Conservation (phyloP, 2,329 filamentous ascomycete genomes). For the Fusarium napiforme region DNA sequence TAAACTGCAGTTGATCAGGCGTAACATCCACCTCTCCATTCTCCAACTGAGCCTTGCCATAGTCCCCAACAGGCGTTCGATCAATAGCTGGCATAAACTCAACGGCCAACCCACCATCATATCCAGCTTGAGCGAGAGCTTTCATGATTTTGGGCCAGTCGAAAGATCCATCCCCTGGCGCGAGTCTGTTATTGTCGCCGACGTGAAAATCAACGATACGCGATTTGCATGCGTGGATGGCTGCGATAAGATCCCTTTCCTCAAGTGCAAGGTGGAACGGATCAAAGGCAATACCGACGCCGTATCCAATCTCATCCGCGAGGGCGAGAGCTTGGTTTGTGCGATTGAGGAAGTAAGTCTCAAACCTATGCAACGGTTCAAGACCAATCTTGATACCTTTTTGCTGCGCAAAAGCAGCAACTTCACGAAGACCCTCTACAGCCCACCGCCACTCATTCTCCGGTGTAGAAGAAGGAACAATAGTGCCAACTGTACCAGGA, state of each 20-base stretch:
- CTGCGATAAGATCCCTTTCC: slow-evolving; percentile 25
- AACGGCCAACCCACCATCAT: slow-evolving; percentile 24
- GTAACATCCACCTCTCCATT: slow-evolving; percentile 1
- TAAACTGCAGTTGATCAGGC: slow-evolving; percentile 31
- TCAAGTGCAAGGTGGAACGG: slow-evolving; percentile 33
- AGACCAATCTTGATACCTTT: slow-evolving; percentile 28
- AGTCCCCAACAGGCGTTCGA: slow-evolving; percentile 22
- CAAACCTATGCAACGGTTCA: slow-evolving; percentile 37
- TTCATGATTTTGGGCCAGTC: slow-evolving; percentile 31
- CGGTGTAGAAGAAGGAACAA: slow-evolving; percentile 15
- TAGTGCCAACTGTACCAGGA: slow-evolving; percentile 26
- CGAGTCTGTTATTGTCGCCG: slow-evolving; percentile 28
- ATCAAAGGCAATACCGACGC: slow-evolving; percentile 27
- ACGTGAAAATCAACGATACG: slow-evolving; percentile 36
- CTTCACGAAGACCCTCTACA: slow-evolving; percentile 21
- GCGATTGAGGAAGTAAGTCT: slow-evolving; percentile 39
- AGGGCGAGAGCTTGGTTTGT: slow-evolving; percentile 33
- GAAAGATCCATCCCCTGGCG: slow-evolving; percentile 28
- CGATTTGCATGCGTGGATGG: slow-evolving; percentile 14
- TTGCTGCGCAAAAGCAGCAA: slow-evolving; percentile 19
- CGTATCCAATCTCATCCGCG: slow-evolving; percentile 28
- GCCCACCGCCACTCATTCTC: slow-evolving; percentile 38
- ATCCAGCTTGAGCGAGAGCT: slow-evolving; percentile 7
- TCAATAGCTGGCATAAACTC: slow-evolving; percentile 39
- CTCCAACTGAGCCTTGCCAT: slow-evolving; percentile 25